Conservation (phyloP, 1,139 yeast species). For the Kurtzmaniella natalensis region DNA sequence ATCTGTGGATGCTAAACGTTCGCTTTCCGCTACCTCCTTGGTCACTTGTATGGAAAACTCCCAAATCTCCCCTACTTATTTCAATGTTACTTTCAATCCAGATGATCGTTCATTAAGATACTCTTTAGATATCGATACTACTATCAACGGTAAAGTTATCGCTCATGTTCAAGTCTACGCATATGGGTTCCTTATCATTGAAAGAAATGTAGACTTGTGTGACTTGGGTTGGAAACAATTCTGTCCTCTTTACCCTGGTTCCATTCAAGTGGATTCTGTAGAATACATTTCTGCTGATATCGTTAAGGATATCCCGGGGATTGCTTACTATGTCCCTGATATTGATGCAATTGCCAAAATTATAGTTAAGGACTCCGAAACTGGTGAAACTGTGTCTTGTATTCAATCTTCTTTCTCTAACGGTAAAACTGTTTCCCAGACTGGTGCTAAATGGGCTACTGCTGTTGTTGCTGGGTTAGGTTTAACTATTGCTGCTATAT, state of each 20-base stretch:
- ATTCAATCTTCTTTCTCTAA: conserved; percentile 65
- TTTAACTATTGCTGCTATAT: conserved; percentile 59
- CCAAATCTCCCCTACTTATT: conserved; percentile 58
- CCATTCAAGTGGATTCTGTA: conserved; percentile 62
- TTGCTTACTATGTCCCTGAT: conserved; percentile 73
- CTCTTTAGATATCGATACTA: conserved; percentile 57
- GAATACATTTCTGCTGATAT: conserved; percentile 48
- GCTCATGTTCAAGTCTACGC: conserved; percentile 69
- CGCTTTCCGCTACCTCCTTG: conserved; percentile 58
- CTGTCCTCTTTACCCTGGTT: conserved; percentile 72
- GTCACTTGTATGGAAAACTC: conserved; percentile 73
- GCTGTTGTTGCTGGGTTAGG: conserved; percentile 79
- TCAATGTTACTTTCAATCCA: conserved; percentile 65
- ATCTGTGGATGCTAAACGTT: conserved; percentile 25
- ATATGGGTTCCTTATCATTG: conserved; percentile 65
- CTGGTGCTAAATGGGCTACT: conserved; percentile 81
- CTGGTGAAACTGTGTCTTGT: conserved; percentile 54
- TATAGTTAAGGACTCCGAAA: conserved; percentile 28
- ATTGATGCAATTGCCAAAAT: conserved; percentile 70
- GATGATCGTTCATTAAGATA: conserved; percentile 59
- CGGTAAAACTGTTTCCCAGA: conserved; percentile 71
- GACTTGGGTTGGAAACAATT: conserved; percentile 68
- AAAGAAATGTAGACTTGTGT: conserved; percentile 53
- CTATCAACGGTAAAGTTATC: conserved; percentile 49
- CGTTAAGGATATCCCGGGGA: conserved; percentile 56